phyloP scores from a whole-genome alignment of 2,329 filamentous ascomycete species.

The Cladosporium cucumerinum region DNA sequence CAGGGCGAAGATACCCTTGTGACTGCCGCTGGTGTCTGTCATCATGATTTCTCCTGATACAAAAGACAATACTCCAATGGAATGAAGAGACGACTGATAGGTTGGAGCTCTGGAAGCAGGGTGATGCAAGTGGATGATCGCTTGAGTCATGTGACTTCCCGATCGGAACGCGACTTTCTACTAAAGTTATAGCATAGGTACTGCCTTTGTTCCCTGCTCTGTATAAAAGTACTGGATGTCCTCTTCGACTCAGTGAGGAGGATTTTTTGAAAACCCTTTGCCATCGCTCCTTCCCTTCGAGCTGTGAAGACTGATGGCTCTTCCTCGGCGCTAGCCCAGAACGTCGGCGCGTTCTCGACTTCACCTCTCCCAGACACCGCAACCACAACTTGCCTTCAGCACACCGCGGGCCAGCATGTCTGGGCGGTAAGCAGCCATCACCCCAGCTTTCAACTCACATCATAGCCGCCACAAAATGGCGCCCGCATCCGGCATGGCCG shows the following conservation, averaged over 20 bases:
- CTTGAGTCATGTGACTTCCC: not conserved
- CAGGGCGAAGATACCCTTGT: slow-evolving; percentile 24
- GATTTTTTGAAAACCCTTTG: not conserved
- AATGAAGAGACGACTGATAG: not conserved
- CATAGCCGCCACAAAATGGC: not conserved
- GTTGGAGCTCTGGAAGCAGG: not conserved
- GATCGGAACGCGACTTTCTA: not conserved
- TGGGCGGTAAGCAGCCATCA: not conserved
- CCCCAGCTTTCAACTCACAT: not conserved
- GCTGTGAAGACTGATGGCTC: not conserved
- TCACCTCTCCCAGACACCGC: not conserved
- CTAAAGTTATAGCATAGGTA: not conserved
- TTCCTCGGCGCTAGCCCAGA: not conserved
- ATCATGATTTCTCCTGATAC: not conserved
- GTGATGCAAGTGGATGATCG: slow-evolving; percentile 11
- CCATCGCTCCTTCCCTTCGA: not conserved
- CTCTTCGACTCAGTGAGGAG: not conserved
- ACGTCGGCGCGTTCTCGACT: slow-evolving; percentile 7
- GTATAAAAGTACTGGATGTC: not conserved
- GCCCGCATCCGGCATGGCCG: not conserved
- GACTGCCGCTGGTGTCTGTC: not conserved
- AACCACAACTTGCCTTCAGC: not conserved
- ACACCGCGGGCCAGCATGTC: slow-evolving; percentile 13
- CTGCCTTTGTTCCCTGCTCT: not conserved
- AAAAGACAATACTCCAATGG: not conserved